Conservation (phyloP, 805 yeast species). For the Saccharomyces mikatae region DNA sequence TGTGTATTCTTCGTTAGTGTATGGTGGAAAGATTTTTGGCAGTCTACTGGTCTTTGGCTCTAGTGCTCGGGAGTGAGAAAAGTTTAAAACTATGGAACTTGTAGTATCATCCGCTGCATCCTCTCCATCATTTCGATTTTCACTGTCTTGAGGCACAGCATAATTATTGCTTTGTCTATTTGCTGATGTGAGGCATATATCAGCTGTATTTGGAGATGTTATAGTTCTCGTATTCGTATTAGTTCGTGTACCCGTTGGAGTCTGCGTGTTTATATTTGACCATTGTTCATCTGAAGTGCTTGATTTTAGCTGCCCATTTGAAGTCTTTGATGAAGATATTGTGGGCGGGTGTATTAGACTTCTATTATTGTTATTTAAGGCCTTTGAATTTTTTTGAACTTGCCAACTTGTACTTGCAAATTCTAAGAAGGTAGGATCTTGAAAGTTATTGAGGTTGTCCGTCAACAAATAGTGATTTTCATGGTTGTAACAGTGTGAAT, state of each 20-base stretch:
- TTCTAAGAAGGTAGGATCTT: constrained; percentile 23
- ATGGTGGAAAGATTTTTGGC: neutral
- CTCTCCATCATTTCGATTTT: constrained; percentile 1
- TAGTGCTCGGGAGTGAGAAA: constrained; percentile 7
- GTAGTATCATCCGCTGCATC: constrained; percentile 10
- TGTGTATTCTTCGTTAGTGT: constrained; percentile 2
- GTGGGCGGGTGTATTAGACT: neutral
- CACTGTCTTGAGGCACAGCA: neutral
- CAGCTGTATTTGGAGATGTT: neutral
- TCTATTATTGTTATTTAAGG: neutral
- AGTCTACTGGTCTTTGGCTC: neutral
- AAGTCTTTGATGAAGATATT: neutral
- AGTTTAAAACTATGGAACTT: constrained; percentile 21
- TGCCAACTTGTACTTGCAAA: constrained; percentile 7
- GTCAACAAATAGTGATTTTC: constrained; percentile 29
- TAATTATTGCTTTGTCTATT: neutral
- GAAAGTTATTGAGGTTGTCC: constrained; percentile 25
- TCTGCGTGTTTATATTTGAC: neutral
- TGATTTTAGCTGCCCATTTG: neutral
- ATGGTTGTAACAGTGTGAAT: constrained; percentile 25
- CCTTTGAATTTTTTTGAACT: neutral
- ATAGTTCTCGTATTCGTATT: neutral
- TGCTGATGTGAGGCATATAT: neutral
- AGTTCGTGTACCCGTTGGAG: neutral
- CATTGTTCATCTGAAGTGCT: neutral